A percentile compares a stretch with the other conserved stretches of the same genome.
Evolutionary conservation across 2,329 filamentous ascomycete genomes (phyloP).

Genomic region (Aspergillus transmontanensis): DNA sequence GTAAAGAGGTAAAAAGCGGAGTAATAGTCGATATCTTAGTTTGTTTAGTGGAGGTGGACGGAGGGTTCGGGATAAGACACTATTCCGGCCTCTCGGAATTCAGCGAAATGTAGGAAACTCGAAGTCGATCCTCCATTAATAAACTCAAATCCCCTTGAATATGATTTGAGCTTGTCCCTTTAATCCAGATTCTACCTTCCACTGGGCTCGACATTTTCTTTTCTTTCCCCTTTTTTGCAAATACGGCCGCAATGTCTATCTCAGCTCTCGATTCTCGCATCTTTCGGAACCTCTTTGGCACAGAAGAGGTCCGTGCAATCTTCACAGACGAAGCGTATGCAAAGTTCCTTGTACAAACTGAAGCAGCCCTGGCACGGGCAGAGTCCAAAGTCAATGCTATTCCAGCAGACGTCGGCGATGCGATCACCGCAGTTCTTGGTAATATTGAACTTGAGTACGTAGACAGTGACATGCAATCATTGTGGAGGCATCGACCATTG

Average conservation of each 20-base stretch:
- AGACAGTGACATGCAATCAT: not conserved
- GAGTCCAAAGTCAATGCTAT: slow-evolving; percentile 53
- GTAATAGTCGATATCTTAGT: too few species aligned
- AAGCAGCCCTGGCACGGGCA: slow-evolving; percentile 55
- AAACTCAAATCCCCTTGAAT: not conserved
- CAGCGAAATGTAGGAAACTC: not conserved
- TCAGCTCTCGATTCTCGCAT: slow-evolving; percentile 50
- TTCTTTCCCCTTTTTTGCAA: not conserved
- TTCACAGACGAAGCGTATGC: slow-evolving; percentile 11
- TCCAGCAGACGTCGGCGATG: slow-evolving; percentile 39
- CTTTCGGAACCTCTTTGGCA: slow-evolving; percentile 56
- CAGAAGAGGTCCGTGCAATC: slow-evolving; percentile 50
- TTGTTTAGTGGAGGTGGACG: too few species aligned
- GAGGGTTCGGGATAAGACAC: not conserved
- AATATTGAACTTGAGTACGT: slow-evolving; percentile 37
- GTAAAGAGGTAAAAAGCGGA: too few species aligned
- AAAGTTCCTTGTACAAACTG: slow-evolving; percentile 46
- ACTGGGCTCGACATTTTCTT: not conserved
- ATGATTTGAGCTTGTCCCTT: not conserved
- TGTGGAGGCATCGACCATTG: not conserved
- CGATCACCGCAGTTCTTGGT: slow-evolving; percentile 41
- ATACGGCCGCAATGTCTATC: slow-evolving; percentile 3
- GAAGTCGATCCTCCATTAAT: not conserved
- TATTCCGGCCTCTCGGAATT: not conserved
- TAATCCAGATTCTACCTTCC: not conserved